Percentiles rank a stretch among this genome's conserved stretches.
Evolutionary conservation across 2,329 filamentous ascomycete genomes (phyloP).

Genomic region (Alternaria alternata): DNA sequence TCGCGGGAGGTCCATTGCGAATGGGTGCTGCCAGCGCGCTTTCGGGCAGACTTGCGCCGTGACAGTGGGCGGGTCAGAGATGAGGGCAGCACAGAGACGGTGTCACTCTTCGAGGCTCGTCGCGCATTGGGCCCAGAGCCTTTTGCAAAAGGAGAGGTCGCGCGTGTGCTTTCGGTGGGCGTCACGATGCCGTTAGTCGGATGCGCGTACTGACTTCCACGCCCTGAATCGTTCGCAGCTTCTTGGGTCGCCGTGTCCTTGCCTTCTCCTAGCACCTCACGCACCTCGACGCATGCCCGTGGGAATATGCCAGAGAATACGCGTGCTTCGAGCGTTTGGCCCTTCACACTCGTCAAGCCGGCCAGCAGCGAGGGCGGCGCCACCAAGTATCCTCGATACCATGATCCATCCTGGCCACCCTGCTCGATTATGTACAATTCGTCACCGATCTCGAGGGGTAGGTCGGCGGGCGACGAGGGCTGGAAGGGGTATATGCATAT

Average conservation of each 20-base stretch:
- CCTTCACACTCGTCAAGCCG: constrained; percentile 87
- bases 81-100: constrained; percentile 34
- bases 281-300: constrained; percentile 90
- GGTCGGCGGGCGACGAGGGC: constrained; percentile 84
- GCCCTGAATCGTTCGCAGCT: constrained; percentile 27
- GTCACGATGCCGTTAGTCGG: constrained; percentile 49
- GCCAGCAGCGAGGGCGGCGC: constrained; percentile 92
- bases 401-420: constrained; percentile 81
- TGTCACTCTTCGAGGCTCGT: constrained; percentile 36
- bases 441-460: constrained; percentile 96
- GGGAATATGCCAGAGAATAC: constrained; percentile 99
- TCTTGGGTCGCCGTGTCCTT: constrained; percentile 31
- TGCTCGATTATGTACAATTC: constrained; percentile 99
- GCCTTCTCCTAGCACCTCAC: constrained; percentile 80
- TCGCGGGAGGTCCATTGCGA: constrained; percentile 52
- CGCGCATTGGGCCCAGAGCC: constrained; percentile 21
- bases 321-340: constrained; percentile 91
- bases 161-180: constrained; percentile 49
- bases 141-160: constrained; percentile 35
- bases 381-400: constrained; percentile 95
- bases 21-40: constrained; percentile 45
- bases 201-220: constrained; percentile 32
- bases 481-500: constrained; percentile 95
- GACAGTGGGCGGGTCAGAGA: constrained; percentile 39
- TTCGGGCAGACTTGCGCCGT: constrained; percentile 40